Conservation (phyloP, 2,329 filamentous ascomycete species). For the Magnaporthales sp. region DNA sequence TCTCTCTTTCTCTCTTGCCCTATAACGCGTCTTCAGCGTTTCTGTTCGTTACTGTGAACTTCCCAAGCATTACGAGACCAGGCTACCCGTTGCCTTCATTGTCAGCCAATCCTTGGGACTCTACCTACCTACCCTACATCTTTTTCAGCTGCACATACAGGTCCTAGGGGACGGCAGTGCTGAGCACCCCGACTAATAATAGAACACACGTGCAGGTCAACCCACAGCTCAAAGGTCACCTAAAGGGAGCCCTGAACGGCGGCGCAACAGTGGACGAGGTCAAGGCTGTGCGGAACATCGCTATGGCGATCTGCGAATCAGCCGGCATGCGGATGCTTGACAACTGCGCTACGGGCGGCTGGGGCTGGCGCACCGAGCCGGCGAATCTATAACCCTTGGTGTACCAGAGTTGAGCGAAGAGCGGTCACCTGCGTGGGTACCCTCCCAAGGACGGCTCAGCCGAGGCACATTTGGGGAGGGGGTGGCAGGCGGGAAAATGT, state of each 20-base stretch:
- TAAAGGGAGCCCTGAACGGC: conserved; percentile 39
- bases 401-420: not conserved
- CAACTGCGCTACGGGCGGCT: conserved; percentile 24
- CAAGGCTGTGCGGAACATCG: conserved; percentile 34
- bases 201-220: conserved; percentile 28
- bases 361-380: conserved; percentile 37
- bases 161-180: too few species aligned
- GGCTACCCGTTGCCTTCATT: not conserved
- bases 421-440: not conserved
- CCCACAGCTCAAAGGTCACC: conserved; percentile 43
- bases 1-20: too few species aligned
- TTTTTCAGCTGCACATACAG: not conserved
- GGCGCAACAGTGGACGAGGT: conserved; percentile 40
- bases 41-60: not conserved
- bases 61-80: not conserved
- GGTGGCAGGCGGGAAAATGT: not conserved
- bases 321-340: conserved; percentile 34
- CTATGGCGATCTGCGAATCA: conserved; percentile 36
- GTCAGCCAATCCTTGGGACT: not conserved
- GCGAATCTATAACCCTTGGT: conserved; percentile 24
- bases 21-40: too few species aligned
- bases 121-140: not conserved
- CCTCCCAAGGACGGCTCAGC: not conserved
- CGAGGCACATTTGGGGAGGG: not conserved
- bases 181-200: too few species aligned